Percentiles rank a stretch among this genome's conserved stretches.
These are phyloP conservation scores for Clarireedia hainanense DNA, from an alignment of 2,329 filamentous ascomycete genomes.

Conservation along the genomic window DNA sequence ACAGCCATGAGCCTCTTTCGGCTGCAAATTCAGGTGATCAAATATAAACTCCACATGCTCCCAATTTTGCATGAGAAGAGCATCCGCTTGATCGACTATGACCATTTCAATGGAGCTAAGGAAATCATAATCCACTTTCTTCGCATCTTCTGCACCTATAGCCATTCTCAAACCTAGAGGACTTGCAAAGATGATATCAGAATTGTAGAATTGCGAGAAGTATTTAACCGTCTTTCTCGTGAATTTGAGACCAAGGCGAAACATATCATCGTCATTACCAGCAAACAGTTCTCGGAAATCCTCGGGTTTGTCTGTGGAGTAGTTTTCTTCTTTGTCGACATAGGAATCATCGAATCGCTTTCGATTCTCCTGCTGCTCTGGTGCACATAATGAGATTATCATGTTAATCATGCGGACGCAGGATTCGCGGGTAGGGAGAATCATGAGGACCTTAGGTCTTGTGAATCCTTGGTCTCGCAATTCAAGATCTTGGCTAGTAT, in stretches of 20 bases:
- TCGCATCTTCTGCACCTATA: constrained; percentile 65
- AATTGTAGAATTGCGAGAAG: constrained; percentile 92
- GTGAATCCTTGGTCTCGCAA: constrained; percentile 93
- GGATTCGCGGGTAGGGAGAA: constrained; percentile 81
- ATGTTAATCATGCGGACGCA: constrained; percentile 71
- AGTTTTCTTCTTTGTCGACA: constrained; percentile 57
- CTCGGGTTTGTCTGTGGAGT: constrained; percentile 66
- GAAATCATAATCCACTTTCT: constrained; percentile 77
- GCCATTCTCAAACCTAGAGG: constrained; percentile 84
- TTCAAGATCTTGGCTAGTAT: constrained; percentile 58
- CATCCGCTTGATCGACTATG: constrained; percentile 85
- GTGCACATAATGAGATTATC: constrained; percentile 67
- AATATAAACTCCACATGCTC: constrained; percentile 91
- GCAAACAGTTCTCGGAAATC: constrained; percentile 87
- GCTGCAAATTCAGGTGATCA: constrained; percentile 82
- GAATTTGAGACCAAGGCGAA: constrained; percentile 91
- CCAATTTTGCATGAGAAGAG: constrained; percentile 96
- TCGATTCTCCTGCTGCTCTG: constrained; percentile 90
- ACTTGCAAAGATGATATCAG: constrained; percentile 88
- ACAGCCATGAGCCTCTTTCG: constrained; percentile 81
- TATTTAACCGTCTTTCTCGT: constrained; percentile 93
- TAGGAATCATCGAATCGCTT: constrained; percentile 87
- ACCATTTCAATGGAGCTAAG: constrained; percentile 88
- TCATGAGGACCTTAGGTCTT: constrained; percentile 82
- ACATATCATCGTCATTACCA: constrained; percentile 96